Conservation (phyloP, 2,329 filamentous ascomycete genomes). For the Claviceps monticola region DNA sequence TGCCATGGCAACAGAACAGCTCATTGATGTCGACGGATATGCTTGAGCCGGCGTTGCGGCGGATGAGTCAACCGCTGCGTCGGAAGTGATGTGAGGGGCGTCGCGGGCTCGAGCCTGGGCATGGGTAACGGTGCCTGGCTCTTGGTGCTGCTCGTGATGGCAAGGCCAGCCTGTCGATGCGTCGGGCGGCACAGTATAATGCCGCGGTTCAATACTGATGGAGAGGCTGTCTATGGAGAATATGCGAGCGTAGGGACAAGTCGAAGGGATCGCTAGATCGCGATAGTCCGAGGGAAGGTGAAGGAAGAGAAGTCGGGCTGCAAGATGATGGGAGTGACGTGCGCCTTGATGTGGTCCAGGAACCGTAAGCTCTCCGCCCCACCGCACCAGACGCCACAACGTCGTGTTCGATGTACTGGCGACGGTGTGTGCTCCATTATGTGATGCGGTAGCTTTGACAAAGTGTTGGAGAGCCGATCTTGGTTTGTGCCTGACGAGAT, state of each 20-base stretch:
- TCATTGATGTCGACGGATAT: not conserved
- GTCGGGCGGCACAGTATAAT: not conserved
- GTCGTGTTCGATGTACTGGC: too few species aligned
- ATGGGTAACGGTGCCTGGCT: not conserved
- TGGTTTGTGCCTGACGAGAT: too few species aligned
- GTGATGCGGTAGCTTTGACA: too few species aligned
- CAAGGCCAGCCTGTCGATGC: not conserved
- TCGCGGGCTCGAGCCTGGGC: not conserved
- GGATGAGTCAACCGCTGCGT: not conserved
- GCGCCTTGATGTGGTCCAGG: not conserved
- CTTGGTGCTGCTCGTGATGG: not conserved
- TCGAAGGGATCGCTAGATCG: not conserved
- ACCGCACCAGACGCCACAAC: too few species aligned
- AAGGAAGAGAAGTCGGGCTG: slow-evolving; percentile 1
- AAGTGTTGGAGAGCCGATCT: too few species aligned
- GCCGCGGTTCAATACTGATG: too few species aligned
- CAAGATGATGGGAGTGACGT: not conserved
- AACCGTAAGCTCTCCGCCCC: not conserved
- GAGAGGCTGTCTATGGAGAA: too few species aligned
- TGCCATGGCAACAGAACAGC: slow-evolving; percentile 2
- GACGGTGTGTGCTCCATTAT: too few species aligned
- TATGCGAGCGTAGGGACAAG: not conserved
- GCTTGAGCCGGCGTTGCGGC: not conserved
- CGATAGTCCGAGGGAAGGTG: not conserved
- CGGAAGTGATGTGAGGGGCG: not conserved